phyloP scores from a whole-genome alignment of 164 flowering plant genomes.

The Macadamia tetraphylla region DNA sequence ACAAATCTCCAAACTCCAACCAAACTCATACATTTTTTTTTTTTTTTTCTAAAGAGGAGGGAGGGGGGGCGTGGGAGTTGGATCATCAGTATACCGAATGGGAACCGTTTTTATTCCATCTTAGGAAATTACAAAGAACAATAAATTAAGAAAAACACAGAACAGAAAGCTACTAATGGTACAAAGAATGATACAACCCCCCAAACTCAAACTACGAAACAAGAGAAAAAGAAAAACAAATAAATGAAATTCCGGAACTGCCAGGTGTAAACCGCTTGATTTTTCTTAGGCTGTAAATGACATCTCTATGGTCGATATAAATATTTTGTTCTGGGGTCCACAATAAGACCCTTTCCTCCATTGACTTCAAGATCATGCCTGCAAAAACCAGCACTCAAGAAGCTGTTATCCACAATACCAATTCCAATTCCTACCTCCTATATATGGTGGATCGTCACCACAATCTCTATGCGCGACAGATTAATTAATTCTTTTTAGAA shows the following conservation, averaged over 20 bases:
- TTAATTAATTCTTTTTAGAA: too few relatives aligned
- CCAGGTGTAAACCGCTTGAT: background rate
- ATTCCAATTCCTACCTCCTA: background rate
- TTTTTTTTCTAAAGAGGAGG: too few relatives aligned
- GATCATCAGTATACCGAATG: too few relatives aligned
- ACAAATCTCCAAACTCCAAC: too few relatives aligned
- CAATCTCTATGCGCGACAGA: too few relatives aligned
- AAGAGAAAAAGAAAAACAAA: background rate
- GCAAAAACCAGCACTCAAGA: constrained; percentile 14
- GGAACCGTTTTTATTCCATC: background rate
- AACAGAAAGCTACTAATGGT: background rate
- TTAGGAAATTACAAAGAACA: background rate
- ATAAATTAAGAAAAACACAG: background rate
- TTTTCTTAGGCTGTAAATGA: background rate
- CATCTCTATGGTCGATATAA: constrained; percentile 46
- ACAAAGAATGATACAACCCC: background rate
- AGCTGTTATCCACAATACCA: background rate
- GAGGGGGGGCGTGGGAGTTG: too few relatives aligned
- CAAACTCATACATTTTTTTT: too few relatives aligned
- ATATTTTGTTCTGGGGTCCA: constrained; percentile 71
- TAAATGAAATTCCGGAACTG: background rate
- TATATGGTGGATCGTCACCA: too few relatives aligned
- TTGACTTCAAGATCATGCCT: constrained; percentile 81
- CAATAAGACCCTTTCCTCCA: constrained; percentile 72
- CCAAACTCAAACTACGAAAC: background rate